Evolutionary conservation across 345 rosid genomes (phyloP).

Genomic region (Fremontodendron californicum): DNA sequence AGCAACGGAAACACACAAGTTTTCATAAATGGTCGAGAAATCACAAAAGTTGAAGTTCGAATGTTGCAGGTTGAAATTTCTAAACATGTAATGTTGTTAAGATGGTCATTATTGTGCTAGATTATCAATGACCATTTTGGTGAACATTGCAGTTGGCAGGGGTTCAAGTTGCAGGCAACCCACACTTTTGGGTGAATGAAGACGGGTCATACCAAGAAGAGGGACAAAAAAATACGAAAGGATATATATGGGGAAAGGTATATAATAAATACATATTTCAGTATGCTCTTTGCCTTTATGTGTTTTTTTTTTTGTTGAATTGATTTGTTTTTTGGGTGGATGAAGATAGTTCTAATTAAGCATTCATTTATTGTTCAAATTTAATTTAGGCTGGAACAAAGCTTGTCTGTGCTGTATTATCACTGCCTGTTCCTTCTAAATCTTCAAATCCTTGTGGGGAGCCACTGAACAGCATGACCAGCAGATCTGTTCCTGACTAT

Average conservation of each 20-base stretch:
- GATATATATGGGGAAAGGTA: conserved; percentile 99
- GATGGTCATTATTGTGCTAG: conserved; percentile 14
- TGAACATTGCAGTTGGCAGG: conserved; percentile 84
- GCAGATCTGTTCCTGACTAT: conserved; percentile 74
- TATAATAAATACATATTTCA: neutral
- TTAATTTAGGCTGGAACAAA: conserved; percentile 78
- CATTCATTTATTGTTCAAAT: conserved; percentile 13
- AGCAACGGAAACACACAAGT: conserved; percentile 93
- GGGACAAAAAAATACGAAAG: conserved; percentile 96
- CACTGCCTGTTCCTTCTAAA: conserved; percentile 91
- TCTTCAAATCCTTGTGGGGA: conserved; percentile 59
- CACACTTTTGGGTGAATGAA: conserved; percentile 99
- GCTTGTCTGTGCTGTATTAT: conserved; percentile 84
- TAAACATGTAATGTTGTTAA: conserved; percentile 1
- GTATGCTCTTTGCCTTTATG: neutral
- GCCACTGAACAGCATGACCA: conserved; percentile 39
- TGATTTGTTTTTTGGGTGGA: neutral
- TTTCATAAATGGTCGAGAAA: conserved; percentile 92
- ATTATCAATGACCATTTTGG: conserved; percentile 4
- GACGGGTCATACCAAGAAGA: conserved; percentile 99
- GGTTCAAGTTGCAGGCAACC: conserved; percentile 99
- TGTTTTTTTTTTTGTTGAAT: neutral
- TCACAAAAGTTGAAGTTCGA: conserved; percentile 86
- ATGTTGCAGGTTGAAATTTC: conserved; percentile 81
- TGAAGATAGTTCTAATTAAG: conserved; percentile 10